These are phyloP conservation scores for Plasmodium inui DNA, from an alignment of 169 alveolate genomes.

Conservation along the genomic window DNA sequence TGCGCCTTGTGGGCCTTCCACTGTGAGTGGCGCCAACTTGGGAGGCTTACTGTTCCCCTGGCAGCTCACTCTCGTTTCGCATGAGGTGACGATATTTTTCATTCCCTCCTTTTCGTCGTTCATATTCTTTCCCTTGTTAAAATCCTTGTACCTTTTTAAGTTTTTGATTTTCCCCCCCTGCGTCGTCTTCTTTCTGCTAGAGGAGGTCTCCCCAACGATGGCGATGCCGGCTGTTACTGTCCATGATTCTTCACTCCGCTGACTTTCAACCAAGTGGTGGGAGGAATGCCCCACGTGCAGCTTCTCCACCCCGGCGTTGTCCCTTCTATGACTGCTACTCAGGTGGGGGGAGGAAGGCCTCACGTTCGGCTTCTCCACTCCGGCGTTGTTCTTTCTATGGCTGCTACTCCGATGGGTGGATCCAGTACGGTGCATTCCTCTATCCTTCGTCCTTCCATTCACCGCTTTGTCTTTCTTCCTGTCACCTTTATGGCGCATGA, in stretches of 20 bases:
- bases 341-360: background rate
- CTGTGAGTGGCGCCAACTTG: background rate
- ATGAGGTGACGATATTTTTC: background rate
- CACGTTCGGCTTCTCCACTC: background rate
- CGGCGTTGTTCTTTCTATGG: background rate
- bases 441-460: background rate
- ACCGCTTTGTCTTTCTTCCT: background rate
- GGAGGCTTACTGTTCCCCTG: background rate
- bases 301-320: background rate
- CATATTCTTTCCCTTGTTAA: background rate
- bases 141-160: background rate
- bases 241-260: background rate
- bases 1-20: background rate
- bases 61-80: background rate
- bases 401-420: background rate
- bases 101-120: background rate
- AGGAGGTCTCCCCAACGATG: background rate
- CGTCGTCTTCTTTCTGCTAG: constrained; percentile 15
- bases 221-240: background rate
- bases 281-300: background rate
- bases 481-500: background rate
- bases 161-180: constrained; percentile 6
- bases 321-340: background rate
- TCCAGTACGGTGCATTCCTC: background rate
- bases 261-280: constrained; percentile 10